Conservation (phyloP, 805 yeast species). For the Yamadazyma scolyti region DNA sequence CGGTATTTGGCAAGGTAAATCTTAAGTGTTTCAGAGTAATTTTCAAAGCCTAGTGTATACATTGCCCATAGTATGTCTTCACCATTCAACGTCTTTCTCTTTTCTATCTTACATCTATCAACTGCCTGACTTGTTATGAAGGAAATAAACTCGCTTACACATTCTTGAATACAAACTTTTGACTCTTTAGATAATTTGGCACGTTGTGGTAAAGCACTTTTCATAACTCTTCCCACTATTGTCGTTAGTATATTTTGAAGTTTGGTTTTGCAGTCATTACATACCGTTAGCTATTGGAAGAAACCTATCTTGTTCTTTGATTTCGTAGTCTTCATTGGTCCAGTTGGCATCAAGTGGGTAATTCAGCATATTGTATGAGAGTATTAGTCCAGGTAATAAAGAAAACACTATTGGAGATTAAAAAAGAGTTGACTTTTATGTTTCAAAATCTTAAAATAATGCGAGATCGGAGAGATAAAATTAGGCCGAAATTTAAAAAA, state of each 20-base stretch:
- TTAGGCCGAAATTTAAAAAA: not conserved
- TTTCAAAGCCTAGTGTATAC: slow-evolving; percentile 71
- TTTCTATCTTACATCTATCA: slow-evolving; percentile 67
- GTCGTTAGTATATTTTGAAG: slow-evolving; percentile 7
- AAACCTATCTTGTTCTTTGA: slow-evolving; percentile 42
- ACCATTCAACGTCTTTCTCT: slow-evolving; percentile 73
- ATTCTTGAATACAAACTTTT: slow-evolving; percentile 76
- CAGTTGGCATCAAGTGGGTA: slow-evolving; percentile 11
- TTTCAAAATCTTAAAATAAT: too few relatives aligned
- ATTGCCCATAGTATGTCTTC: slow-evolving; percentile 71
- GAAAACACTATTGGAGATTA: not conserved
- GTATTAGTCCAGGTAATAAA: not conserved
- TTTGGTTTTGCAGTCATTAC: slow-evolving; percentile 11
- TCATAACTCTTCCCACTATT: slow-evolving; percentile 71
- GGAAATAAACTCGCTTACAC: slow-evolving; percentile 78
- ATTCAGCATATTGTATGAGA: too few relatives aligned
- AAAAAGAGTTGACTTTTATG: too few relatives aligned
- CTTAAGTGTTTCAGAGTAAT: slow-evolving; percentile 72
- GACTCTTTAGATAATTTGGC: slow-evolving; percentile 80
- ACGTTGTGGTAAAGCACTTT: slow-evolving; percentile 63
- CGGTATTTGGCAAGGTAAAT: slow-evolving; percentile 47
- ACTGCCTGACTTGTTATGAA: slow-evolving; percentile 80
- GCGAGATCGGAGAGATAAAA: slow-evolving; percentile 20
- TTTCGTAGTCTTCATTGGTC: slow-evolving; percentile 30
- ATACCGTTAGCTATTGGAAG: slow-evolving; percentile 42